Evolutionary conservation across 225 moss, liverwort and hornwort species (phyloP).

Genomic region (Asterella californica): DNA sequence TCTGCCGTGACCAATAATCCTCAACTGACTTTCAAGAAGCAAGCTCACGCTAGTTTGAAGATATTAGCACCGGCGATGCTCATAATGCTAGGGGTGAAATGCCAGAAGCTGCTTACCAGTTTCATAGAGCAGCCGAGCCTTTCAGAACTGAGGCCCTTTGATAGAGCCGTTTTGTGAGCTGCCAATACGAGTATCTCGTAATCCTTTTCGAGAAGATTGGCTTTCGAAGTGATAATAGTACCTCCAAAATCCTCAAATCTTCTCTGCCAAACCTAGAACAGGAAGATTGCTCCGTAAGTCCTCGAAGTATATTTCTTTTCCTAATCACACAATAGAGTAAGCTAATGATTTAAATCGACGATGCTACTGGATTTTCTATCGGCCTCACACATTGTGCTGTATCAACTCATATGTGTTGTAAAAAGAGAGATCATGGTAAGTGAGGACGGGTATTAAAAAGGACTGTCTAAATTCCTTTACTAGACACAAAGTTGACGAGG

Average conservation of each 20-base stretch:
- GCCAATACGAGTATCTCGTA: constrained; percentile 27
- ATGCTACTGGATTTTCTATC: too few relatives aligned
- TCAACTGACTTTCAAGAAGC: background rate
- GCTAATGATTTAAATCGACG: too few relatives aligned
- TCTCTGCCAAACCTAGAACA: constrained; percentile 30
- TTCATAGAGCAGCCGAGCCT: constrained; percentile 18
- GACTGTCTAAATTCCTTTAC: background rate
- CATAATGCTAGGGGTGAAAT: background rate
- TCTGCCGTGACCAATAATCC: background rate
- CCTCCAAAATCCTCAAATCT: constrained; percentile 33
- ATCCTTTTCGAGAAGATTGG: background rate
- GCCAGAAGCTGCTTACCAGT: constrained; percentile 18
- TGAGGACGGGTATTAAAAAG: background rate
- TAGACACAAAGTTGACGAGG: too few relatives aligned
- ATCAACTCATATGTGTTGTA: background rate
- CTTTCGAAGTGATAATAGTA: constrained; percentile 12
- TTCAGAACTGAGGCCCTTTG: constrained; percentile 18
- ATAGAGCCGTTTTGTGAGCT: constrained; percentile 20
- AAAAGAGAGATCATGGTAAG: background rate
- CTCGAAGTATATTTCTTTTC: background rate
- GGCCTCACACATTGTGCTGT: too few relatives aligned
- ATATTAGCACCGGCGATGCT: background rate
- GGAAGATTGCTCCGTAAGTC: background rate
- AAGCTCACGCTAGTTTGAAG: background rate
- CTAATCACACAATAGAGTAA: too few relatives aligned